phyloP scores from a whole-genome alignment of 2,329 filamentous ascomycete species.

The Balansia obtecta region DNA sequence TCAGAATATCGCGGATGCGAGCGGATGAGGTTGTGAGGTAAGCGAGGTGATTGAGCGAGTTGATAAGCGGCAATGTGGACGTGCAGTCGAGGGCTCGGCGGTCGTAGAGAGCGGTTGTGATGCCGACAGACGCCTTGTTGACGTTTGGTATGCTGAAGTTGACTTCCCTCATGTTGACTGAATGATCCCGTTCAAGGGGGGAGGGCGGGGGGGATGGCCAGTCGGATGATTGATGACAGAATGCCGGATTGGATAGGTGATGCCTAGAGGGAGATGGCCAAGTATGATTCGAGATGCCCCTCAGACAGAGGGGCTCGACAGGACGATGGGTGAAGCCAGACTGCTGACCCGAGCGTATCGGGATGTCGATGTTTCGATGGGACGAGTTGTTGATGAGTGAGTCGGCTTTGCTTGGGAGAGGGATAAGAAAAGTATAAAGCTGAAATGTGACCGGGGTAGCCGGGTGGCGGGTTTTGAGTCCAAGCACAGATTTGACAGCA shows the following conservation, averaged over 20 bases:
- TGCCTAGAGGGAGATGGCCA: neutral
- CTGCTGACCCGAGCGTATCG: neutral
- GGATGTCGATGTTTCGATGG: neutral
- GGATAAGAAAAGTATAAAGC: neutral
- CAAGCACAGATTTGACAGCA: neutral
- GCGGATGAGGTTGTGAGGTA: constrained; percentile 97
- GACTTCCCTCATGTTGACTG: constrained; percentile 85
- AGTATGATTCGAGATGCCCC: constrained; percentile 4
- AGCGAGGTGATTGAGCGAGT: constrained; percentile 95
- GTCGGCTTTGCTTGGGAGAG: neutral
- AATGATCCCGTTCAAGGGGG: constrained; percentile 6
- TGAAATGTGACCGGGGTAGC: constrained; percentile 3
- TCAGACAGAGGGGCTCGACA: constrained; percentile 7
- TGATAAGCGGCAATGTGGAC: constrained; percentile 92
- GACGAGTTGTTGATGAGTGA: neutral
- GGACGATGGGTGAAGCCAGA: constrained; percentile 3
- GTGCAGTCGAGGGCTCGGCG: constrained; percentile 95
- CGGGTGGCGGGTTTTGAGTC: constrained; percentile 8
- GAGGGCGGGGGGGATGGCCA: too few species aligned
- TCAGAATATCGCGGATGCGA: constrained; percentile 93
- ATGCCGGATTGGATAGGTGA: neutral
- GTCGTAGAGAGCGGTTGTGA: constrained; percentile 96
- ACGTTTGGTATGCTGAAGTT: constrained; percentile 99
- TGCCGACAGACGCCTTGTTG: constrained; percentile 98
- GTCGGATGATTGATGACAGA: neutral